Conservation (phyloP, 352 stramenopile genomes). For the Globisporangium spinosum region DNA sequence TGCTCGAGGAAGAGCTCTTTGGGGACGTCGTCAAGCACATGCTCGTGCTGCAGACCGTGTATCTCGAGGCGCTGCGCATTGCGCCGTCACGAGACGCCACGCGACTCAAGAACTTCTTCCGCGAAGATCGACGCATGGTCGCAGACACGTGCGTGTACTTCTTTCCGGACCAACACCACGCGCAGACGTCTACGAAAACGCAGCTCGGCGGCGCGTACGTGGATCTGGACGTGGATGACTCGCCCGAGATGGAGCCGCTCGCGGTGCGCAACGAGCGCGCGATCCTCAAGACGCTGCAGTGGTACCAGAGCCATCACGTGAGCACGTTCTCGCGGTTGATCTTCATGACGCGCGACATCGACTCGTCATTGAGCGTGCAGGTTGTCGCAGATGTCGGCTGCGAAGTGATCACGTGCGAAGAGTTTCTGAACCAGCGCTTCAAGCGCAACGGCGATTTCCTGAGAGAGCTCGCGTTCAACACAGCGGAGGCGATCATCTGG, state of each 20-base stretch:
- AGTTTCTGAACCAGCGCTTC: constrained; percentile 43
- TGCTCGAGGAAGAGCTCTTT: constrained; percentile 61
- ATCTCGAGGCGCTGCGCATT: constrained; percentile 57
- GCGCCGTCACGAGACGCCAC: constrained; percentile 60
- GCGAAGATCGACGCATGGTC: constrained; percentile 47
- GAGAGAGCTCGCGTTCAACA: constrained; percentile 56
- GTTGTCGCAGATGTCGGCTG: constrained; percentile 33
- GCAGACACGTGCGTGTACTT: constrained; percentile 45
- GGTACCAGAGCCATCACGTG: constrained; percentile 54
- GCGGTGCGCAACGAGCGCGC: constrained; percentile 34
- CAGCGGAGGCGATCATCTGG: constrained; percentile 47
- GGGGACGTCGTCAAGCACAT: constrained; percentile 32
- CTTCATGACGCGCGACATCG: constrained; percentile 54
- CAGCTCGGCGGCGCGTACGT: constrained; percentile 16
- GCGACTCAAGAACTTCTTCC: constrained; percentile 65
- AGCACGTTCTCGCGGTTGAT: constrained; percentile 34
- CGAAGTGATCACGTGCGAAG: constrained; percentile 55
- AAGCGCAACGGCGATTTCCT: constrained; percentile 38
- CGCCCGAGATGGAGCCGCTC: constrained; percentile 34
- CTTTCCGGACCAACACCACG: constrained; percentile 74
- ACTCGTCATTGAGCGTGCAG: constrained; percentile 37
- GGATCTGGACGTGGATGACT: constrained; percentile 20
- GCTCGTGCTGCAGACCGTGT: constrained; percentile 71
- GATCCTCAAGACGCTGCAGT: constrained; percentile 57
- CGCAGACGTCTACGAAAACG: constrained; percentile 48